Evolutionary conservation across 2,329 filamentous ascomycete genomes (phyloP).

Genomic region (Penicillium sumatraense): DNA sequence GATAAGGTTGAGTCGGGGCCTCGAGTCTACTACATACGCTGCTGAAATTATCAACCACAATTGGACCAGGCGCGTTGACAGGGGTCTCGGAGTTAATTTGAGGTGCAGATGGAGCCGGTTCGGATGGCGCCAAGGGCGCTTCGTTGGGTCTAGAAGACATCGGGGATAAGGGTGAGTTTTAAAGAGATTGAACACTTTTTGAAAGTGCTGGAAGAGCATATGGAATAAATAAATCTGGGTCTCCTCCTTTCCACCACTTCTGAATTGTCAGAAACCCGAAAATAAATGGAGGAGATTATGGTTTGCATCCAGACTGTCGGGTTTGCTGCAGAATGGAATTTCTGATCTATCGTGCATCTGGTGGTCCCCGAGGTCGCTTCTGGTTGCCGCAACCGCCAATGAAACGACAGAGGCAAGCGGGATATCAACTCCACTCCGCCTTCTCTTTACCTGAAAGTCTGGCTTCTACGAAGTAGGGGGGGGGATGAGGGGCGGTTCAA

Average conservation of each 20-base stretch:
- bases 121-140: conserved; percentile 1
- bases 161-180: background rate
- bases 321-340: background rate
- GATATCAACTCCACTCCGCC: background rate
- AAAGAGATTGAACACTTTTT: background rate
- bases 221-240: conserved; percentile 1
- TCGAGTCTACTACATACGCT: conserved; percentile 10
- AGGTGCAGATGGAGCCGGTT: conserved; percentile 3
- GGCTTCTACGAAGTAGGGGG: no score
- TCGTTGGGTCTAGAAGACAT: conserved; percentile 2
- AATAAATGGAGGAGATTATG: background rate
- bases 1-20: background rate
- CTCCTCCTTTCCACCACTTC: no score
- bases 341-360: background rate
- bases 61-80: conserved; percentile 14
- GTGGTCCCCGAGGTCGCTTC: background rate
- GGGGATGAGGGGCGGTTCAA: no score
- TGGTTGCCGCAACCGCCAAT: background rate
- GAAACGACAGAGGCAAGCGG: background rate
- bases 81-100: background rate
- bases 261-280: background rate
- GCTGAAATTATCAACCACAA: conserved; percentile 18
- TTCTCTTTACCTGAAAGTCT: no score
- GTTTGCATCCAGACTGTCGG: conserved; percentile 18
- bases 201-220: background rate